Evolutionary conservation across 1,284 basidiomycete species (phyloP), one percentile per base, ranked within the genome.

Genomic region (Hemileia vastatrix): DNA sequence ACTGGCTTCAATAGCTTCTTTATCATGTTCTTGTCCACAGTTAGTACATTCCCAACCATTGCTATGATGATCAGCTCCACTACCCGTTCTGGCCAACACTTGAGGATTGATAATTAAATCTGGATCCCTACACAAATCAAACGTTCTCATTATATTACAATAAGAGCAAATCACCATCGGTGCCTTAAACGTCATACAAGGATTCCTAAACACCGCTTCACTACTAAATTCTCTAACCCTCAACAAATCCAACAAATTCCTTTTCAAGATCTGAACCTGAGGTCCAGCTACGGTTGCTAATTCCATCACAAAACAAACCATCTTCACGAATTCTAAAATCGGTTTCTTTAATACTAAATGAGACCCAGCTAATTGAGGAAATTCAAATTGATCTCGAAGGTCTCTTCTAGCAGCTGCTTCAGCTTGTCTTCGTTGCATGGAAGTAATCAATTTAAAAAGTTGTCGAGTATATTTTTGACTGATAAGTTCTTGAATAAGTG

Each of bases 11-110:
- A 99, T 90, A 40, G 83, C 82, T 3, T 81, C 78, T 4, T 86
- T 83, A 74, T 97, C 92, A 76, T 93, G 94, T 72, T 93, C 88
- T 32, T 85, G 84, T n/a, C 83, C 83, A 73, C 94, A 97, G 64
- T 80, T 71, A 43, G 70, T 69, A 65, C 78, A 78, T 19, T 68
- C 68, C 77, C 76, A 78, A 1, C 66, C 59, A 2, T 64, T 65
- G 15, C 64, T 64, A 19, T 78, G 11, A 74, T 76, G 70, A 85
- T 88, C 15, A 77, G 71, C 87, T 52, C 48, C 8, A 72, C 50
- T 45, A 91, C 79, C 47, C 95, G 81, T 66, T 92, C 89, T 4
- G 85, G 81, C 76, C 96, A 93, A n/a, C 93, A 83, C 74, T 92
- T 95, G 68, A 97, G 86, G 75, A 6, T 36, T 45, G 3, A 65